phyloP scores from a whole-genome alignment of 208 protist genomes.

The Leishmania gerbilli region DNA sequence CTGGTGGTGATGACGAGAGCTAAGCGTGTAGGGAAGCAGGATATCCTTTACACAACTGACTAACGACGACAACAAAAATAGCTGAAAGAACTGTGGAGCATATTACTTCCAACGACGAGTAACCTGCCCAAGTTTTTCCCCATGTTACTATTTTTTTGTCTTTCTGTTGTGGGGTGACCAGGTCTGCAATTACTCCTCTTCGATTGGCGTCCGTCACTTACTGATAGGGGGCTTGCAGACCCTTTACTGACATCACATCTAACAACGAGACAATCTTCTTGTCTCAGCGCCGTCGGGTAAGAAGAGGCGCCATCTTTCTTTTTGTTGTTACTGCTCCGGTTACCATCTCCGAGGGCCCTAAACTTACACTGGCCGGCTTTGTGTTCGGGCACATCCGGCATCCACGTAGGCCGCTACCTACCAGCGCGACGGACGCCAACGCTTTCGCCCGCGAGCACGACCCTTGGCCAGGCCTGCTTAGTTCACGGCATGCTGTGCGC shows the following conservation, averaged over 20 bases:
- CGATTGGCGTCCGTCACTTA: background rate
- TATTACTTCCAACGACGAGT: background rate
- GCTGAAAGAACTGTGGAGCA: background rate
- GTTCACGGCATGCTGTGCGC: background rate
- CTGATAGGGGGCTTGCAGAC: background rate
- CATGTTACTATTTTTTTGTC: background rate
- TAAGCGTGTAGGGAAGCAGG: constrained; percentile 6
- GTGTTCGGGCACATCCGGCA: background rate
- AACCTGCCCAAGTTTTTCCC: background rate
- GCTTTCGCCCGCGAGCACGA: background rate
- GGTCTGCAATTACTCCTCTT: background rate
- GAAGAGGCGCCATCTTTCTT: background rate
- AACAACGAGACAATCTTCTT: background rate
- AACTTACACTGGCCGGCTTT: background rate
- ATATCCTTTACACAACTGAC: background rate
- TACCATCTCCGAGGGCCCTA: background rate
- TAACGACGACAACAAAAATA: background rate
- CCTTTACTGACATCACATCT: background rate
- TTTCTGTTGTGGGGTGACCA: background rate
- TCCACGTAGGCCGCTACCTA: background rate
- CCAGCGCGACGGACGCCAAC: background rate
- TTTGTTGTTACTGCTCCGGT: background rate
- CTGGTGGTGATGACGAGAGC: constrained; percentile 70
- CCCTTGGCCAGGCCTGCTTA: background rate
- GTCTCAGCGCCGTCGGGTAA: background rate